Evolutionary conservation across 768 basidiomycete genomes (phyloP).

Genomic region (Lentinula sp.): DNA sequence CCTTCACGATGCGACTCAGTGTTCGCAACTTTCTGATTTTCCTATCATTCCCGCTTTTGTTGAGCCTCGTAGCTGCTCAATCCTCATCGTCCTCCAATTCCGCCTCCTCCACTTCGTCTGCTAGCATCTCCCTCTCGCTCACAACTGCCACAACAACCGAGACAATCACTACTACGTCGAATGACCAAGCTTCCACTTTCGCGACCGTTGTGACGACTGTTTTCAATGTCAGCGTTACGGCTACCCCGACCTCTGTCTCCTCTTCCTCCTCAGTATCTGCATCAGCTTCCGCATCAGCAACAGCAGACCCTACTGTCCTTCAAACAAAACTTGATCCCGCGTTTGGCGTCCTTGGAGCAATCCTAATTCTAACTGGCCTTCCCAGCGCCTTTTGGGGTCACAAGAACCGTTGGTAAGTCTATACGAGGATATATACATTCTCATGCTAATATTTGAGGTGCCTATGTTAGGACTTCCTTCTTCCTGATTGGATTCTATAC

Average conservation of each 20-base stretch:
- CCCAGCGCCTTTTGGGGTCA: slow-evolving; percentile 90
- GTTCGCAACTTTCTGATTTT: not conserved
- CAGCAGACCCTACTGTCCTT: slow-evolving; percentile 35
- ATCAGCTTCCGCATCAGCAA: slow-evolving; percentile 35
- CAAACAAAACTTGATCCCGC: slow-evolving; percentile 77
- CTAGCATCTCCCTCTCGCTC: slow-evolving; percentile 45
- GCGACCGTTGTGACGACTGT: slow-evolving; percentile 53
- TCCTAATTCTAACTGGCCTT: slow-evolving; percentile 85
- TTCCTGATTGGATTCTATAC: slow-evolving; percentile 92
- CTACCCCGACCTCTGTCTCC: slow-evolving; percentile 38
- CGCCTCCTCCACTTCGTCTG: slow-evolving; percentile 20
- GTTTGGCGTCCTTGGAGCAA: slow-evolving; percentile 82
- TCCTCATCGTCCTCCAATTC: slow-evolving; percentile 11
- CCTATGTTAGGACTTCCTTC: slow-evolving; percentile 70
- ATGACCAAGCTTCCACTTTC: slow-evolving; percentile 40
- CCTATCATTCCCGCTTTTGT: not conserved
- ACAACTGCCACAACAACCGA: slow-evolving; percentile 48
- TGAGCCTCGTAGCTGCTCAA: not conserved
- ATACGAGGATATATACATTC: slow-evolving; percentile 9
- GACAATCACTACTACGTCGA: slow-evolving; percentile 41
- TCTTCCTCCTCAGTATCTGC: slow-evolving; percentile 29
- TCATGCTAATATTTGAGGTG: slow-evolving; percentile 7
- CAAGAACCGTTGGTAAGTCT: slow-evolving; percentile 85
- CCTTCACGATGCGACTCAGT: not conserved
- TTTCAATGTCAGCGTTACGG: slow-evolving; percentile 56